These are phyloP conservation scores for Macrocystidia cucumis DNA, from an alignment of 1,284 basidiomycete genomes.

Conservation along the genomic window DNA sequence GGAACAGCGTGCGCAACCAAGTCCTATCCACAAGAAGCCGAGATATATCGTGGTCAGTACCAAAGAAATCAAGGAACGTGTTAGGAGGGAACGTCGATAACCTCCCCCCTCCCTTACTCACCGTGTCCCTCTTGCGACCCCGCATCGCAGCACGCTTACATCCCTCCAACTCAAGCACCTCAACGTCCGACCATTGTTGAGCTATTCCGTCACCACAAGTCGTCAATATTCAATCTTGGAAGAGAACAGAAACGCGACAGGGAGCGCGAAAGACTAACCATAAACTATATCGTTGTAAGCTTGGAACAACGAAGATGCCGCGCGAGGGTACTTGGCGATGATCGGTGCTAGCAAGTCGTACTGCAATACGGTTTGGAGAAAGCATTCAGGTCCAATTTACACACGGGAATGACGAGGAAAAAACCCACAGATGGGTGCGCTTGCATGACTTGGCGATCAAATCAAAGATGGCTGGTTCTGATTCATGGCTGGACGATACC, in stretches of 20 bases:
- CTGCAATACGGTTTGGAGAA: too few species aligned
- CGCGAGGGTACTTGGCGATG: constrained; percentile 43
- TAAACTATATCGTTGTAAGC: constrained; percentile 54
- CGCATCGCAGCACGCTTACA: constrained; percentile 52
- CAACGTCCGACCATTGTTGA: constrained; percentile 62
- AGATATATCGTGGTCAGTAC: constrained; percentile 21
- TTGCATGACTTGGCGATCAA: too few species aligned
- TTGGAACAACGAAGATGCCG: constrained; percentile 46
- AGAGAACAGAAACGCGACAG: background rate
- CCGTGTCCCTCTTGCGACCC: constrained; percentile 49
- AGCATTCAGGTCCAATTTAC: too few species aligned
- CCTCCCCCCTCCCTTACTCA: too few species aligned
- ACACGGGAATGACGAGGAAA: too few species aligned
- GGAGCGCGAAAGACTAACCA: constrained; percentile 26
- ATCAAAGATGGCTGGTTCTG: too few species aligned
- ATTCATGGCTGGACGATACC: too few species aligned
- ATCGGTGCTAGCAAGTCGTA: constrained; percentile 26
- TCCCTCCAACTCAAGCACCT: constrained; percentile 49
- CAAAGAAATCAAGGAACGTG: constrained; percentile 2
- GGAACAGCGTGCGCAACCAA: constrained; percentile 62
- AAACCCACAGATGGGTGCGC: too few species aligned
- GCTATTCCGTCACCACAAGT: too few species aligned
- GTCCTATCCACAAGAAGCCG: too few species aligned
- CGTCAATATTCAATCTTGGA: too few species aligned
- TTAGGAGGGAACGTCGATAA: too few species aligned